A percentile compares a stretch with the other conserved stretches of the same genome.
Conservation (phyloP, 2,329 filamentous ascomycete genomes). For the Exserohilum rostratum region DNA sequence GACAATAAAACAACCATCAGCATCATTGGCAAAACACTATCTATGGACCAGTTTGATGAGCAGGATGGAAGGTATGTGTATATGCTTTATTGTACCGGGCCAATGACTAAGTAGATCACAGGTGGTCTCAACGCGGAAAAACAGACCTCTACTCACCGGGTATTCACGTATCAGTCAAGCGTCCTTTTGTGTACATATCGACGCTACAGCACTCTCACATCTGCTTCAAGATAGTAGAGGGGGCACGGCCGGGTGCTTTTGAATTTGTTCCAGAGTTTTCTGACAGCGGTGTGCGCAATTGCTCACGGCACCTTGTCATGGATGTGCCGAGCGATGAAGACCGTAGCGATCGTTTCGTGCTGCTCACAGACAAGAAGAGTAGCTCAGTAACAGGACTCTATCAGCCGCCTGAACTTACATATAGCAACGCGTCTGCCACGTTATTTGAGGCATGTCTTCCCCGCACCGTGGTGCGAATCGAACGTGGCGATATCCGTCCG, state of each 20-base stretch:
- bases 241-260: conserved; percentile 35
- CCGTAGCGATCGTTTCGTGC: conserved; percentile 26
- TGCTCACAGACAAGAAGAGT: conserved; percentile 44
- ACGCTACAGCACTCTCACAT: conserved; percentile 61
- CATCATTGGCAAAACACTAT: conserved; percentile 33
- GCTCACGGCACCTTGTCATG: conserved; percentile 35
- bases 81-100: neutral
- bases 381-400: conserved; percentile 39
- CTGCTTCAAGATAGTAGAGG: conserved; percentile 51
- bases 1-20: conserved; percentile 33
- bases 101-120: conserved; percentile 17
- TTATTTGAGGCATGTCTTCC: conserved; percentile 53
- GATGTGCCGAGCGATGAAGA: conserved; percentile 3
- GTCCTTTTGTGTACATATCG: conserved; percentile 59
- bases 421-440: conserved; percentile 36
- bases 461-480: conserved; percentile 55
- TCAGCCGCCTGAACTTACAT: conserved; percentile 23
- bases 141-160: conserved; percentile 56
- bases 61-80: conserved; percentile 27
- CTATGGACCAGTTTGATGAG: conserved; percentile 39
- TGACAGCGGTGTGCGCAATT: conserved; percentile 37
- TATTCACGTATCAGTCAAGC: conserved; percentile 56
- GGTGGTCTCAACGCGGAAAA: conserved; percentile 50
- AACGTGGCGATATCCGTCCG: conserved; percentile 54
- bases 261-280: conserved; percentile 36